A percentile compares a stretch with the other conserved stretches of the same genome.
Evolutionary conservation across 2,329 filamentous ascomycete species (phyloP).

Genomic region (Exserohilum turcica): DNA sequence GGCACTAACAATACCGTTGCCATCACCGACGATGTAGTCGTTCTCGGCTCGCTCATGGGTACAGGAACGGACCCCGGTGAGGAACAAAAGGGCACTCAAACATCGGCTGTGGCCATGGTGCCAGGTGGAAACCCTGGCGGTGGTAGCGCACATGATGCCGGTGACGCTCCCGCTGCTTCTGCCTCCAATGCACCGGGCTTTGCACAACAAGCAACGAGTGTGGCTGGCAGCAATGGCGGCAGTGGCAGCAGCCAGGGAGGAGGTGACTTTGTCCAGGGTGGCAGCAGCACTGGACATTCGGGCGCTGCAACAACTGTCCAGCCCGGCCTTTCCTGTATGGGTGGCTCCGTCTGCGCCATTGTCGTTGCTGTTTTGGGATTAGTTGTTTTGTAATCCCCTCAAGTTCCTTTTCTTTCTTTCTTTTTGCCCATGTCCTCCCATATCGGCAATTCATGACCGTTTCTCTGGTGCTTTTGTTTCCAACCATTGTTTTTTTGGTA

Average conservation of each 20-base stretch:
- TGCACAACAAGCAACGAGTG: background rate
- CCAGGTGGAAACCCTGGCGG: constrained; percentile 62
- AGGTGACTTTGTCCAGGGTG: background rate
- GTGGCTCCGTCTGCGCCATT: background rate
- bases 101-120: constrained; percentile 53
- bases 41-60: constrained; percentile 79
- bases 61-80: constrained; percentile 73
- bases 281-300: background rate
- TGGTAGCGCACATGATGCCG: constrained; percentile 52
- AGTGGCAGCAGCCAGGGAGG: background rate
- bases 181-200: constrained; percentile 2
- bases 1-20: constrained; percentile 76
- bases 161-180: constrained; percentile 7
- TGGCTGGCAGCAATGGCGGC: background rate
- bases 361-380: constrained; percentile 1
- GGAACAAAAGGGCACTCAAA: constrained; percentile 39
- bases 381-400: background rate
- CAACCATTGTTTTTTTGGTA: background rate
- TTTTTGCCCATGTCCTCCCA: background rate
- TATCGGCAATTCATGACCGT: background rate
- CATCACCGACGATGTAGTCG: constrained; percentile 74
- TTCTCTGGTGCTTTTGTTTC: background rate
- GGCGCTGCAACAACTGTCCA: background rate
- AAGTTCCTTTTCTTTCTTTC: background rate
- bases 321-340: background rate